Evolutionary conservation across 345 rosid species (phyloP).

Genomic region (Salix dunnii): DNA sequence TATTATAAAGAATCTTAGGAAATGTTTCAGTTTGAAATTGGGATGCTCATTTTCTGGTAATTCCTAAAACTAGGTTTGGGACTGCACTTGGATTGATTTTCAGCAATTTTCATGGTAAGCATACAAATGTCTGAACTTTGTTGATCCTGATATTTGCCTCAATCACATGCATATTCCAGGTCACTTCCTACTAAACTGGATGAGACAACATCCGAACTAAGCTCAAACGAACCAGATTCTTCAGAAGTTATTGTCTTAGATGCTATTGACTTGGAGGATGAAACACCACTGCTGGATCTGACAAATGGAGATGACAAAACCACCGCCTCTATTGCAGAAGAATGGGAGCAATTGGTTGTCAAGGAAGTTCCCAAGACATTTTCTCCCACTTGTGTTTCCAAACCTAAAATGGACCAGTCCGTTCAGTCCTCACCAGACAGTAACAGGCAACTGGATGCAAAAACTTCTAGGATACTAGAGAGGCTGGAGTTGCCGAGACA

Average conservation of each 20-base stretch:
- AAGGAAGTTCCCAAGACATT: constrained; percentile 40
- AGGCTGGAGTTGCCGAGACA: constrained; percentile 72
- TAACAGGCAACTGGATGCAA: constrained; percentile 50
- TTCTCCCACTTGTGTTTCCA: constrained; percentile 44
- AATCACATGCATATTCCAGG: constrained; percentile 30
- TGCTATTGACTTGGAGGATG: constrained; percentile 28
- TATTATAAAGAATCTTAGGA: not conserved
- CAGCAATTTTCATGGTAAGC: constrained; percentile 1
- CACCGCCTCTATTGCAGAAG: constrained; percentile 52
- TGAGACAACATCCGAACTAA: constrained; percentile 33
- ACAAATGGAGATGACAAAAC: constrained; percentile 34
- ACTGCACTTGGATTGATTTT: not conserved
- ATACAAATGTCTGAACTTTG: not conserved
- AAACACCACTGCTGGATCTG: constrained; percentile 18
- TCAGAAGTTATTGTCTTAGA: constrained; percentile 17
- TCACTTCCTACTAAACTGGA: constrained; percentile 33
- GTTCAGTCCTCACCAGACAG: constrained; percentile 39
- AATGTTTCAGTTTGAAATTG: too few relatives aligned
- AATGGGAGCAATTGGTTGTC: constrained; percentile 84
- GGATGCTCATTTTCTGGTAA: not conserved
- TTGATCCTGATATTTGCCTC: constrained; percentile 15
- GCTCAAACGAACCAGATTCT: constrained; percentile 27
- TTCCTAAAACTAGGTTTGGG: not conserved
- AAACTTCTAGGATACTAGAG: constrained; percentile 76
- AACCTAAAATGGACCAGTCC: constrained; percentile 31